Evolutionary conservation across 1,284 basidiomycete species (phyloP).

Genomic region (Austroboletus olivaceoglutinosus): DNA sequence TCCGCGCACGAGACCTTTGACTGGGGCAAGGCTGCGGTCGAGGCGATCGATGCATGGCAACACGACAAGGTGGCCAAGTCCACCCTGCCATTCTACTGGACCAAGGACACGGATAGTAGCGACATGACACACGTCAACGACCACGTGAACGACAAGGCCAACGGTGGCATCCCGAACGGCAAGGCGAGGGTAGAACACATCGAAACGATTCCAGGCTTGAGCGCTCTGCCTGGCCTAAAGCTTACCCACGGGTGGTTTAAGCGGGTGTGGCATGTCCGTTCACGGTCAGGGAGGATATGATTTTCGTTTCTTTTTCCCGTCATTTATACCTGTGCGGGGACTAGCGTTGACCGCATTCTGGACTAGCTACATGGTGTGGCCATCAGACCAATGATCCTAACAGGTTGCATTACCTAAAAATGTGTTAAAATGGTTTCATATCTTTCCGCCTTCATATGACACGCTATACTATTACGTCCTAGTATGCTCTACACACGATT

Average conservation of each 20-base stretch:
- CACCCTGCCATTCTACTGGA: slow-evolving; percentile 42
- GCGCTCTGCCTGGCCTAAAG: slow-evolving; percentile 26
- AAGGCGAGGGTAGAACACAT: slow-evolving; percentile 21
- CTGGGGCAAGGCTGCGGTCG: slow-evolving; percentile 74
- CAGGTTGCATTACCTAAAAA: slow-evolving; percentile 6
- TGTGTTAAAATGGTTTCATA: neutral
- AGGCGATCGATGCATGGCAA: slow-evolving; percentile 66
- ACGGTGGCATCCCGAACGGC: neutral
- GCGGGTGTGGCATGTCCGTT: slow-evolving; percentile 32
- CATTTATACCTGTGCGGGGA: slow-evolving; percentile 9
- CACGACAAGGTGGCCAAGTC: slow-evolving; percentile 24
- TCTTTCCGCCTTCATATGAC: neutral
- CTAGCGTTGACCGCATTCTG: neutral
- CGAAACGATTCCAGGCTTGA: slow-evolving; percentile 25
- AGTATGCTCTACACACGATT: neutral
- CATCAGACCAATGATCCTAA: neutral
- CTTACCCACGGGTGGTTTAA: slow-evolving; percentile 30
- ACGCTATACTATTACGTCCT: slow-evolving; percentile 3
- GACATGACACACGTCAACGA: slow-evolving; percentile 27
- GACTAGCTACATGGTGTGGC: neutral
- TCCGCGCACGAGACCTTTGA: slow-evolving; percentile 60
- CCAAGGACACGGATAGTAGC: slow-evolving; percentile 34
- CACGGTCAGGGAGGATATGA: slow-evolving; percentile 24
- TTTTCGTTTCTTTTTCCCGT: neutral
- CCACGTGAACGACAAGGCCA: neutral